phyloP scores from a whole-genome alignment of 305 asterid genomes.

The Solanum aculeatissimum region DNA sequence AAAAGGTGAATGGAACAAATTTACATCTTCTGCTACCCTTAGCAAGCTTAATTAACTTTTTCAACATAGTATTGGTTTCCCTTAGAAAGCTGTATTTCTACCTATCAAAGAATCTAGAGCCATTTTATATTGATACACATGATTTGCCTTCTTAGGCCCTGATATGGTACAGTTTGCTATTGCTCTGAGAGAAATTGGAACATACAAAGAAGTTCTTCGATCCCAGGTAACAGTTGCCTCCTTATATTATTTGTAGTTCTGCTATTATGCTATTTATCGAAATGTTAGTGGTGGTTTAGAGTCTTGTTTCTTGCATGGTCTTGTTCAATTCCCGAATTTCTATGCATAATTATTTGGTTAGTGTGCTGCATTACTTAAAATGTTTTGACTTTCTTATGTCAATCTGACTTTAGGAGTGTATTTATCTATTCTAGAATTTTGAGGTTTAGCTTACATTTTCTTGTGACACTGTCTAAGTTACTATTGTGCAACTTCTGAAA shows the following conservation, averaged over 20 bases:
- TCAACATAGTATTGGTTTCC: background rate
- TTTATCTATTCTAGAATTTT: background rate
- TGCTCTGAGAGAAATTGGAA: slow-evolving; percentile 81
- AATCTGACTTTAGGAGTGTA: background rate
- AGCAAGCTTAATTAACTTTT: background rate
- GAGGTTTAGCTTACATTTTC: background rate
- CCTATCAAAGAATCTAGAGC: background rate
- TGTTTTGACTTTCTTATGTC: background rate
- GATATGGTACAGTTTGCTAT: slow-evolving; percentile 84
- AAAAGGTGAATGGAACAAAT: background rate
- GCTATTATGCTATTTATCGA: background rate
- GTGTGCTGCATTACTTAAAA: background rate
- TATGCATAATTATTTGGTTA: background rate
- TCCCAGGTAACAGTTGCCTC: slow-evolving; percentile 24
- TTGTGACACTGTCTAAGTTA: background rate
- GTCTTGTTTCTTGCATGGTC: background rate
- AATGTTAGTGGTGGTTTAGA: background rate
- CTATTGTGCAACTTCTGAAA: background rate
- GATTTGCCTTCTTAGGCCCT: slow-evolving; percentile 47
- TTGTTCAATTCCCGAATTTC: background rate
- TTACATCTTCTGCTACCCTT: background rate
- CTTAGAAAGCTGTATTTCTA: background rate
- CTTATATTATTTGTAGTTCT: background rate
- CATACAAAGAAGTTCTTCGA: slow-evolving; percentile 63
- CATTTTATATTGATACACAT: background rate